Conservation (phyloP, 106 monocot species). For the Dactylorhiza incarnata region DNA sequence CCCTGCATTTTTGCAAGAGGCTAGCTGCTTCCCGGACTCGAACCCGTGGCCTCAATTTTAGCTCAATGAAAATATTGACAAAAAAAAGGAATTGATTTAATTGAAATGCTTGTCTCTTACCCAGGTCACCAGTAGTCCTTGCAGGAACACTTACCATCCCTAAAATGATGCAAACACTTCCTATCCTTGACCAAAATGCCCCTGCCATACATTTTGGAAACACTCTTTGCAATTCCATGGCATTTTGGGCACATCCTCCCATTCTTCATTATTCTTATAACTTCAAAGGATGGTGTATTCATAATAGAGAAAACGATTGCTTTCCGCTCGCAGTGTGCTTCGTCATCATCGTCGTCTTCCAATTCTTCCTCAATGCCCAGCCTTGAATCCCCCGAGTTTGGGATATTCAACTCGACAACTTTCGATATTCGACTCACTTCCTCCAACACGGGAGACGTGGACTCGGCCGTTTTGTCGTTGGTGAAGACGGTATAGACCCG, state of each 20-base stretch:
- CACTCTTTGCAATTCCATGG: constrained; percentile 48
- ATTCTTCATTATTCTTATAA: constrained; percentile 60
- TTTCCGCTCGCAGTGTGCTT: constrained; percentile 61
- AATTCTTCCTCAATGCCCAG: constrained; percentile 39
- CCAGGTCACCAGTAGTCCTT: constrained; percentile 70
- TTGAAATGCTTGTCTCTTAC: neutral
- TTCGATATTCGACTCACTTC: constrained; percentile 22
- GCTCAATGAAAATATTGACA: neutral
- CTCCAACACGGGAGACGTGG: constrained; percentile 8
- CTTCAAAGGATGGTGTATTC: constrained; percentile 17
- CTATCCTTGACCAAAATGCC: constrained; percentile 78
- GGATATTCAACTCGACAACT: constrained; percentile 9
- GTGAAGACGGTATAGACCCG: constrained; percentile 32
- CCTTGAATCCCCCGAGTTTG: neutral
- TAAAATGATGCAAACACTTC: constrained; percentile 65
- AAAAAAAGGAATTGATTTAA: neutral
- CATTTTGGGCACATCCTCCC: constrained; percentile 53
- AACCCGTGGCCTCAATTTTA: too few relatives aligned
- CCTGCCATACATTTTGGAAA: constrained; percentile 32
- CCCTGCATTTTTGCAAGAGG: too few relatives aligned
- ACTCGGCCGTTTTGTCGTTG: constrained; percentile 17
- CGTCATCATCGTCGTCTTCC: constrained; percentile 31
- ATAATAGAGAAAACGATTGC: constrained; percentile 54
- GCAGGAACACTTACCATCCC: constrained; percentile 78
- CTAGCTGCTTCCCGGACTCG: too few relatives aligned